Evolutionary conservation across 2,329 filamentous ascomycete genomes (phyloP), one percentile per base, ranked within the genome.

Genomic region (Nemania sp.): DNA sequence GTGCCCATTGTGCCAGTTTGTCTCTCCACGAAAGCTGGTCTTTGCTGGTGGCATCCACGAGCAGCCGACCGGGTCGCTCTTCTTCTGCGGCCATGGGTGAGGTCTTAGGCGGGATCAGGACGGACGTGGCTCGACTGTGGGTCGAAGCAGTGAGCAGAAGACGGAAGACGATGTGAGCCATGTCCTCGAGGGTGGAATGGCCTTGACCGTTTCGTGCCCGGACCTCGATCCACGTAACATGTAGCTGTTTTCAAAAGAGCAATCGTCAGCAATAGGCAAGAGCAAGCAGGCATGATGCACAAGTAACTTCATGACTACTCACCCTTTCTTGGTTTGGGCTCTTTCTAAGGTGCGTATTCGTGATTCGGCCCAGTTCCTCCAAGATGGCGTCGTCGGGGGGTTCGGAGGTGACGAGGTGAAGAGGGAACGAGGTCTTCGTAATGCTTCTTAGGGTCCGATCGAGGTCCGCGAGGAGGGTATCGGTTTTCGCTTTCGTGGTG

Each of bases 161-260:
- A 32, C 83, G 79, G 48, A 76, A 69, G 15, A 82, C 80, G 13
- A 79, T 70, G 43, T 84, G 80, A 35, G 73, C 73, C 1, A 73
- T 67, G 54, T 77, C 73, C 67, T 84, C 80, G 5, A 75, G 68
- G 17, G 2, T 32, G 2, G 35, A 25, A 13, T 60, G 35, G 12
- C 57, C 51, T 25, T 53, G 29, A 13, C 60, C 54, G 25, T 67
- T 62, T 9, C 62, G 53, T 2, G 52, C 52, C 11, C 65, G 54
- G 2, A 67, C 11, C 32, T 74, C 69, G 10, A 83, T 70, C 81
- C 81, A 83, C 5, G 75, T 76, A 11, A 83, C 73, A 11, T 70
- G 57, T 18, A 78, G 61, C 70, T 73, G 57, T 45, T 35, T 10
- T 11, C 12, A 42, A 17, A 62, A 53, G 1, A 11, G 43, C 64